phyloP scores from a whole-genome alignment of 345 rosid genomes.

The Noccaea caerulescens region DNA sequence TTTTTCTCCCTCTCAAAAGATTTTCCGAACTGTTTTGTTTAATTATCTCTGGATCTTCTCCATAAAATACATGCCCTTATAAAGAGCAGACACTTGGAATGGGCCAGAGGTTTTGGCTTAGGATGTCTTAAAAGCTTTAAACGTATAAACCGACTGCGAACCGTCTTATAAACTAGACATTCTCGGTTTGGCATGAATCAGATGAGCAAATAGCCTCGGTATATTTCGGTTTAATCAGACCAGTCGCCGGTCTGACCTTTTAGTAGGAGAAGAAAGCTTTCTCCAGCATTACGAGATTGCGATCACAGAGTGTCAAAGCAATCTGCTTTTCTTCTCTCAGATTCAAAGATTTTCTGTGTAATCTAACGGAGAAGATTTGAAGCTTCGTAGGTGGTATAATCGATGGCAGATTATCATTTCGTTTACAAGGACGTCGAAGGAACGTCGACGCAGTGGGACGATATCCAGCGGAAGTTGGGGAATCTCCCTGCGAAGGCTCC shows the following conservation, averaged over 20 bases:
- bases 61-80: background rate
- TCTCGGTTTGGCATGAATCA: background rate
- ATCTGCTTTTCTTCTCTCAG: slow-evolving; percentile 28
- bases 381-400: background rate
- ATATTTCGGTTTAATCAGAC: slow-evolving; percentile 7
- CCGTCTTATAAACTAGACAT: background rate
- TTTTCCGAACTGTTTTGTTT: background rate
- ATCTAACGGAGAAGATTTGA: slow-evolving; percentile 20
- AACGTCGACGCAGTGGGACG: slow-evolving; percentile 98
- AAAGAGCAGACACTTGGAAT: slow-evolving; percentile 1
- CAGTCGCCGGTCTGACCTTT: slow-evolving; percentile 11
- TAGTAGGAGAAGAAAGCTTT: slow-evolving; percentile 1
- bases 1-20: slow-evolving; percentile 37
- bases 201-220: slow-evolving; percentile 11
- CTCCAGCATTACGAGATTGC: slow-evolving; percentile 25
- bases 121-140: background rate
- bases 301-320: slow-evolving; percentile 40
- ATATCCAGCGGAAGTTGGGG: slow-evolving; percentile 93
- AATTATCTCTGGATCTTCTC: slow-evolving; percentile 31
- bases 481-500: slow-evolving; percentile 85
- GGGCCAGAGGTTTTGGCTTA: background rate
- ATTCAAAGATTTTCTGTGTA: slow-evolving; percentile 34
- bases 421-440: slow-evolving; percentile 96
- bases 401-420: slow-evolving; percentile 93
- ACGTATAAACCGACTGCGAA: slow-evolving; percentile 13